Conservation (phyloP, 768 basidiomycete genomes). For the Omphalotus guepiniiformis region DNA sequence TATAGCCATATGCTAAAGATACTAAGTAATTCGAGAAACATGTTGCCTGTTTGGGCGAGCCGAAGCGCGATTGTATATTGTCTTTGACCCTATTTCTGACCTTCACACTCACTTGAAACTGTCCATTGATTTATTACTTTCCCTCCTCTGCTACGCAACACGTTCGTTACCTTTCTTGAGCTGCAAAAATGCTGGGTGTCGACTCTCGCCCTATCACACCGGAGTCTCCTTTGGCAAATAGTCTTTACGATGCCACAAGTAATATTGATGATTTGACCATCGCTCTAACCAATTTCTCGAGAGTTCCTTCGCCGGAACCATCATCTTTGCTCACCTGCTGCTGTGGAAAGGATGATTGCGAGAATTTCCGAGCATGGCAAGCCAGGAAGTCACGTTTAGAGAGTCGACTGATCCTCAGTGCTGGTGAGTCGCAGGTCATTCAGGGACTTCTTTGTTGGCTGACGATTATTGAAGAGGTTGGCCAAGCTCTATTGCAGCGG, state of each 20-base stretch:
- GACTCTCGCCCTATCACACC: constrained; percentile 40
- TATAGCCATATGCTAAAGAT: too few species aligned
- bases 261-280: constrained; percentile 79
- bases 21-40: too few species aligned
- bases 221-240: constrained; percentile 46
- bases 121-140: background rate
- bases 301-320: constrained; percentile 71
- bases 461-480: constrained; percentile 59
- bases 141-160: background rate
- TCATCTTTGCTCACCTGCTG: constrained; percentile 52
- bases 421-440: constrained; percentile 71
- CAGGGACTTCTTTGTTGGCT: background rate
- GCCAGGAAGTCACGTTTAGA: constrained; percentile 68
- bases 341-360: constrained; percentile 62
- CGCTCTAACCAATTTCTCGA: constrained; percentile 69
- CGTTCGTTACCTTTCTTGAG: background rate
- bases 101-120: too few species aligned
- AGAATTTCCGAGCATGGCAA: constrained; percentile 59
- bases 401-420: constrained; percentile 75
- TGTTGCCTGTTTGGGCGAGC: too few species aligned
- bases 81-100: too few species aligned
- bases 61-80: too few species aligned
- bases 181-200: background rate
- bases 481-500: constrained; percentile 79
- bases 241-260: constrained; percentile 47